These are phyloP conservation scores for Tulasnella calospora DNA, from an alignment of 768 basidiomycete species.

Conservation along the genomic window DNA sequence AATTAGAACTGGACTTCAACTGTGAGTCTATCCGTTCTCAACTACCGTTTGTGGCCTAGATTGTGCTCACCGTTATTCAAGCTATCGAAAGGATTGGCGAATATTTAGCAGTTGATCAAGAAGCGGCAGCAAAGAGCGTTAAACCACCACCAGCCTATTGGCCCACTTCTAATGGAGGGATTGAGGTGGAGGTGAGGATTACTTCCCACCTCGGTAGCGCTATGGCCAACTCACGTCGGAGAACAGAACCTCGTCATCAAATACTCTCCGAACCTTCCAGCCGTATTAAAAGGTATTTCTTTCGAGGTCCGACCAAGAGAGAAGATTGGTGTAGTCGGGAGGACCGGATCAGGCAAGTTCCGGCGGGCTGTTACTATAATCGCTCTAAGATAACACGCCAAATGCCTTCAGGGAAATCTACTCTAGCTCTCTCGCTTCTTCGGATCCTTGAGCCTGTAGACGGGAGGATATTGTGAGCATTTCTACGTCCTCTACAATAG, in stretches of 20 bases:
- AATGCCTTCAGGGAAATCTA: conserved; percentile 47
- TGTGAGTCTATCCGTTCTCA: conserved; percentile 12
- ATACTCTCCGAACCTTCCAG: conserved; percentile 59
- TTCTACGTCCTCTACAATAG: neutral
- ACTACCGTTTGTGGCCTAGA: neutral
- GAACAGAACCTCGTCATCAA: conserved; percentile 47
- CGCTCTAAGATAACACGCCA: neutral
- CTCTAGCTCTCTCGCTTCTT: conserved; percentile 53
- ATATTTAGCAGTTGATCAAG: conserved; percentile 62
- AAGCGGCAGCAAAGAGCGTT: conserved; percentile 57
- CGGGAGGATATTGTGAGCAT: conserved; percentile 54
- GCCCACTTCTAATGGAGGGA: conserved; percentile 54
- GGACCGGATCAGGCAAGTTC: conserved; percentile 57
- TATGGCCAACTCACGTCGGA: neutral
- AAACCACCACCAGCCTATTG: conserved; percentile 65
- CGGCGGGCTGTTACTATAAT: neutral
- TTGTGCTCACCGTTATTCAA: neutral
- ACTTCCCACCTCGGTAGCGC: neutral
- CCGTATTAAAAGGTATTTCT: conserved; percentile 53
- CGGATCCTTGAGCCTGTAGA: conserved; percentile 57
- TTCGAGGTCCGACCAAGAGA: conserved; percentile 58
- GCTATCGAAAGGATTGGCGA: conserved; percentile 66
- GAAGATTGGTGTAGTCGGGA: conserved; percentile 66
- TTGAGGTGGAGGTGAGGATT: conserved; percentile 46
- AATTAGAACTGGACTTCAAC: conserved; percentile 65